Base-by-base conservation (phyloP, 2,329 filamentous ascomycete species). In the Graphiopsis chlorocephala region DNA sequence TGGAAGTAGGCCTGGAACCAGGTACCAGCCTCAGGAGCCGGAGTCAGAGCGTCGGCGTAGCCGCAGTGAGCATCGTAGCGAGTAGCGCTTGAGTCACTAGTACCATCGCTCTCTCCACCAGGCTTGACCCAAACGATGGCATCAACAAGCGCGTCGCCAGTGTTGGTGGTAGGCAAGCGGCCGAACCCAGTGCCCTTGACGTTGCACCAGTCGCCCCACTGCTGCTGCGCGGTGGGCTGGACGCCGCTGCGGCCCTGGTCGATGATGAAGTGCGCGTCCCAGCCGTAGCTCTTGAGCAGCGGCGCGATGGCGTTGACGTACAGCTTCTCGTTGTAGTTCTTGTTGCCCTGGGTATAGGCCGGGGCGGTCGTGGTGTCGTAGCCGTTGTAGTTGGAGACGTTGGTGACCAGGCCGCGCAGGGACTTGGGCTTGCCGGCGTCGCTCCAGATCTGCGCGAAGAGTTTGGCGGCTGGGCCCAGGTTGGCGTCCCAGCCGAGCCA, bases 81-180 rank as follows among this genome's bases (percentile, higher is more conserved):
- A 23, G 76, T 68, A 11, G 85, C 80, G 61, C 70, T 70, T 4
- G 67, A 67, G 64, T 78, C 66, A 42, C 74, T 78, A 0, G 82
- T 84, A 64, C 82, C 82, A 65, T 84, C 82, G 63, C 78, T 79
- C 74, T 84, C 83, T 62, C 82, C 82, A 68, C 88, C 88, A 4
- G 88, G 88, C 82, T 90, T 90, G 70, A 90, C 79, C 88, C 88
- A 90, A 64, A 90, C 88, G 68, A 90, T 88, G 47, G 88, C 86
- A 74, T 90, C 88, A 35, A 84, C 80, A 20, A 88, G 78, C 1
- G 77, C 72, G 67, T 86, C 82, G 15, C 84, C 85, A 10, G 88
- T 90, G 72, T 85, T 79, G n/a, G 86, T 81, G 3, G 84, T 84
- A 1, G 87, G 87, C n/a, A 86, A 83, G n/a, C 77, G 76, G 66